A percentile compares a stretch with the other conserved stretches of the same genome.
These are phyloP conservation scores for Saksenaea oblongispora DNA, from an alignment of 371 early-diverging fungal genomes.

Conservation along the genomic window DNA sequence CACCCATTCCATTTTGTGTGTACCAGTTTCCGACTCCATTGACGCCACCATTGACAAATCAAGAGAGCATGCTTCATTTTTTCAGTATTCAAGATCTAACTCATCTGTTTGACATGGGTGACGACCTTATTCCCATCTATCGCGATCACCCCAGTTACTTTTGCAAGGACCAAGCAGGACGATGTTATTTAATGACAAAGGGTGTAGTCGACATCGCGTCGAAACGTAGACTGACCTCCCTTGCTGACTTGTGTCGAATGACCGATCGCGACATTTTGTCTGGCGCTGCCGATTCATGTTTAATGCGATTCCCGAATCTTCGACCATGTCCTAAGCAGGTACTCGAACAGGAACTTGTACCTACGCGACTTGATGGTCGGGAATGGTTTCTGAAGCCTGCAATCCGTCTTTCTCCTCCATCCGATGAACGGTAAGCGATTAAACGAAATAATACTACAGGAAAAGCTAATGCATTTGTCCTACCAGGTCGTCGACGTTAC, in stretches of 20 bases:
- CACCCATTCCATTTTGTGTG: slow-evolving; percentile 17
- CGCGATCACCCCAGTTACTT: slow-evolving; percentile 18
- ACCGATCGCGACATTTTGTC: slow-evolving; percentile 12
- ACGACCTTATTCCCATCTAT: slow-evolving; percentile 8
- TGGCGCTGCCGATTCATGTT: background rate
- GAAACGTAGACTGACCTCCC: slow-evolving; percentile 2
- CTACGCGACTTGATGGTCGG: slow-evolving; percentile 14
- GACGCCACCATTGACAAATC: slow-evolving; percentile 20
- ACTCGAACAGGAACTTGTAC: slow-evolving; percentile 16
- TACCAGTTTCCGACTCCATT: slow-evolving; percentile 24
- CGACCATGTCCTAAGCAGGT: slow-evolving; percentile 7
- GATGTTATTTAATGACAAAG: slow-evolving; percentile 17
- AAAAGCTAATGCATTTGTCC: slow-evolving; percentile 17
- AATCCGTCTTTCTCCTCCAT: slow-evolving; percentile 20
- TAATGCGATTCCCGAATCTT: background rate
- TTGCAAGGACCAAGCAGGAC: slow-evolving; percentile 22
- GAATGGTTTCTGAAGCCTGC: slow-evolving; percentile 9
- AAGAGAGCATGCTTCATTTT: slow-evolving; percentile 11
- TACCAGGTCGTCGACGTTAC: slow-evolving; percentile 16
- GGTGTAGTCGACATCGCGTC: slow-evolving; percentile 13
- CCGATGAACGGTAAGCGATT: slow-evolving; percentile 14
- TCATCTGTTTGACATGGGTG: slow-evolving; percentile 5
- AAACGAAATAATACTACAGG: background rate
- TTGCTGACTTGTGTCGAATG: slow-evolving; percentile 16
- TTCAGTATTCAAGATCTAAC: slow-evolving; percentile 22